Evolutionary conservation across 148 eudicot species (phyloP).

Genomic region (Chenopodium suecicum): DNA sequence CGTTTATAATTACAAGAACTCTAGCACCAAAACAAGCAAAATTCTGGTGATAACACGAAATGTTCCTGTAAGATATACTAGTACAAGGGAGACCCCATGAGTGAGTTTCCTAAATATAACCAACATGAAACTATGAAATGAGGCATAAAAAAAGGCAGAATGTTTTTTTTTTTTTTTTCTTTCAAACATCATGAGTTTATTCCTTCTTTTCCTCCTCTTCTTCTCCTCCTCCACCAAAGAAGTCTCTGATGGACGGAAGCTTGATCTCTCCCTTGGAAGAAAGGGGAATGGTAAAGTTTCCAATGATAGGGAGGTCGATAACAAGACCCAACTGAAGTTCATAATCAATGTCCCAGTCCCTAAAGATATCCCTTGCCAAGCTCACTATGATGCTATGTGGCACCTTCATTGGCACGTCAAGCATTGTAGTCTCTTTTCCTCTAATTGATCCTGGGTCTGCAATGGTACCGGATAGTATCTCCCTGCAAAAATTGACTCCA

Average conservation of each 20-base stretch:
- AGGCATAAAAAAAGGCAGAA: no score
- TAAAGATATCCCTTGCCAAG: conserved; percentile 28
- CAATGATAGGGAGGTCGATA: conserved; percentile 36
- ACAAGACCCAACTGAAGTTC: conserved; percentile 28
- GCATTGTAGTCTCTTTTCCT: conserved; percentile 23
- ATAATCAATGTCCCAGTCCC: conserved; percentile 42
- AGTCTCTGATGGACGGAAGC: conserved; percentile 33
- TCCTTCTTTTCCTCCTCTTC: conserved; percentile 23
- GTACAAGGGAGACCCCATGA: background rate
- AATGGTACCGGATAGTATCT: conserved; percentile 29
- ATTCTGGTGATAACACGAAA: background rate
- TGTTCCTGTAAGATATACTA: no score
- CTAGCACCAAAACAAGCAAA: background rate
- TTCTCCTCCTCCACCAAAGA: conserved; percentile 21
- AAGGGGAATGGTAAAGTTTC: conserved; percentile 36
- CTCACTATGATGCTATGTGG: conserved; percentile 35
- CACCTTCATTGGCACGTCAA: conserved; percentile 34
- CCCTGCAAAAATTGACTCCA: conserved; percentile 11
- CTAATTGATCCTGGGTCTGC: conserved; percentile 31
- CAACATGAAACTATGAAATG: background rate
- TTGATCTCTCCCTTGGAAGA: conserved; percentile 28
- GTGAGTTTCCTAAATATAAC: background rate
- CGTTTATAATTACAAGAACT: no score
- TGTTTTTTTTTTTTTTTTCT: background rate
- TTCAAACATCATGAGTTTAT: background rate